These are phyloP conservation scores for Colletotrichum lini DNA, from an alignment of 2,329 filamentous ascomycete genomes.

Conservation along the genomic window DNA sequence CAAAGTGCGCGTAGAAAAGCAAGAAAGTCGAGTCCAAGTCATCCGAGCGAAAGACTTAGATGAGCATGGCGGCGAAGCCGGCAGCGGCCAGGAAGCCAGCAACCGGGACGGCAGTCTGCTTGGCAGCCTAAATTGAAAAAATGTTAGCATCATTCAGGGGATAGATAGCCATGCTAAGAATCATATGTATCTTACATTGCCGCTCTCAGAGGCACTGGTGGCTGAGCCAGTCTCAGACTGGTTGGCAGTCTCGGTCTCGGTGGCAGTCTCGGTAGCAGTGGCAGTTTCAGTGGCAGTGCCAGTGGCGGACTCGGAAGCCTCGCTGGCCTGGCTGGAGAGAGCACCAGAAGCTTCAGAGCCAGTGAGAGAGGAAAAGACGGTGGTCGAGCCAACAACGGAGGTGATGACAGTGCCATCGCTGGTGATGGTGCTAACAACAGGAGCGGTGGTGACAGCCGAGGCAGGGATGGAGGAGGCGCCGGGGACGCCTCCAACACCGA, in stretches of 20 bases:
- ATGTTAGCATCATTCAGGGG: conserved; percentile 10
- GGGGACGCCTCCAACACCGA: conserved; percentile 40
- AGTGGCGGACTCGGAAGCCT: conserved; percentile 37
- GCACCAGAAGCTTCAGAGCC: conserved; percentile 45
- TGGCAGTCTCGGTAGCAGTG: background rate
- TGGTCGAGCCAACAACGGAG: conserved; percentile 45
- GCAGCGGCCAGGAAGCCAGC: conserved; percentile 63
- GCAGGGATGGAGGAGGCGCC: conserved; percentile 29
- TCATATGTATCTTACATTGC: conserved; percentile 45
- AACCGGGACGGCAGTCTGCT: conserved; percentile 59
- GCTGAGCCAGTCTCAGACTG: conserved; percentile 28
- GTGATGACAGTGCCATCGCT: conserved; percentile 24
- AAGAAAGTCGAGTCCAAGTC: conserved; percentile 32
- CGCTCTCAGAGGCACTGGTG: conserved; percentile 31
- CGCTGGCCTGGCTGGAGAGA: conserved; percentile 44
- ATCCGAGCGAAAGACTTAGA: conserved; percentile 53
- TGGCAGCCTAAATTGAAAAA: conserved; percentile 25
- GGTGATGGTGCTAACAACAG: conserved; percentile 41
- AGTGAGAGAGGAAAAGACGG: conserved; percentile 45
- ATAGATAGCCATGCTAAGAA: background rate
- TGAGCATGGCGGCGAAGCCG: conserved; percentile 63
- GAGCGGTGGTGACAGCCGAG: conserved; percentile 32
- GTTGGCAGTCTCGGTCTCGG: background rate
- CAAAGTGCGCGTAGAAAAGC: conserved; percentile 52
- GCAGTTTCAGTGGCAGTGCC: conserved; percentile 29